A percentile compares a stretch with the other conserved stretches of the same genome.
Conservation (phyloP, 192 early-diverging fungal species). For the Gamsiella multidivaricata region DNA sequence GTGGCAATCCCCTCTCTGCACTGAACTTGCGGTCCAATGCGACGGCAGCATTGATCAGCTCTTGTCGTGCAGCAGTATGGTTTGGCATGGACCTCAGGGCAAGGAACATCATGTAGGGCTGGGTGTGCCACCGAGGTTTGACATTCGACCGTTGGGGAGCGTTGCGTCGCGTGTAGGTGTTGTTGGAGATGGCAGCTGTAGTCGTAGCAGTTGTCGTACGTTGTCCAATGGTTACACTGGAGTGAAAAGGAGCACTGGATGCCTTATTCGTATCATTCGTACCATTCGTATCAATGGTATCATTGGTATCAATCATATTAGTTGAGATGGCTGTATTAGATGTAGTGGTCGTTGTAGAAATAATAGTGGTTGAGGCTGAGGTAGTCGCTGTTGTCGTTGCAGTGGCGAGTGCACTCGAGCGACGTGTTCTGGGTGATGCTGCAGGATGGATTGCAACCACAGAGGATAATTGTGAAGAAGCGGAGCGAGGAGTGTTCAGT, state of each 20-base stretch:
- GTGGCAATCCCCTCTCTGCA: conserved; percentile 73
- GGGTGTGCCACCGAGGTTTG: conserved; percentile 89
- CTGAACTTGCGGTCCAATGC: conserved; percentile 83
- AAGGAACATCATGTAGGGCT: conserved; percentile 86
- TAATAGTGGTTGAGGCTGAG: background rate
- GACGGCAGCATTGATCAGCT: conserved; percentile 79
- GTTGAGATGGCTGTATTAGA: background rate
- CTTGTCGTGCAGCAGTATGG: conserved; percentile 72
- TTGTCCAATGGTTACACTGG: background rate
- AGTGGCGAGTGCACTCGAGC: too few relatives aligned
- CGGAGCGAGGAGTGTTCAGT: background rate
- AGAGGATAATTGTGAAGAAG: background rate
- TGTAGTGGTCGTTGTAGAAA: background rate
- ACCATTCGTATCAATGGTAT: background rate
- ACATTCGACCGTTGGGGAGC: conserved; percentile 47
- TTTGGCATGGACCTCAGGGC: conserved; percentile 77
- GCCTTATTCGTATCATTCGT: too few relatives aligned
- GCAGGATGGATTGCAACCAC: too few relatives aligned
- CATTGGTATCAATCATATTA: background rate
- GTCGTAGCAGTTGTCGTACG: background rate
- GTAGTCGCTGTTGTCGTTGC: too few relatives aligned
- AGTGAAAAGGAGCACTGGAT: too few relatives aligned
- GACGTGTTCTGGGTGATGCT: too few relatives aligned
- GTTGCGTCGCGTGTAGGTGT: conserved; percentile 38
- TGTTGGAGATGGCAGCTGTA: background rate